Percentiles rank a stretch among this genome's conserved stretches.
Evolutionary conservation across 176 grass and related monocot genomes (phyloP).

Genomic region (sorghum (Sorghum bicolor)): Sorghum_bicolor_NCBIv3 NC_012879.2:4093001-4093500

Average conservation of each 20-base stretch:
- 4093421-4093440: background rate
- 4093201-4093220: background rate
- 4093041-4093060: background rate
- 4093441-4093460: background rate
- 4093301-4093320: background rate
- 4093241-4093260: background rate
- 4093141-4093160: background rate
- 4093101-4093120: background rate
- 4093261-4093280: background rate
- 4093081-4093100: background rate
- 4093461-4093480: background rate
- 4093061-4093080: background rate
- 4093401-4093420: slow-evolving; percentile 25
- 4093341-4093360: slow-evolving; percentile 10
- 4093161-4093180: background rate
- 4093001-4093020: background rate
- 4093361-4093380: background rate
- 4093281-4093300: background rate
- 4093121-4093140: background rate
- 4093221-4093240: background rate
- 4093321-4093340: background rate
- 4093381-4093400: background rate
- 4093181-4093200: background rate
- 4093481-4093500: slow-evolving; percentile 20
- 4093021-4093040: background rate